phyloP scores from a whole-genome alignment of 495 filamentous ascomycete genomes.

The Friedmanniomyces endolithicus region DNA sequence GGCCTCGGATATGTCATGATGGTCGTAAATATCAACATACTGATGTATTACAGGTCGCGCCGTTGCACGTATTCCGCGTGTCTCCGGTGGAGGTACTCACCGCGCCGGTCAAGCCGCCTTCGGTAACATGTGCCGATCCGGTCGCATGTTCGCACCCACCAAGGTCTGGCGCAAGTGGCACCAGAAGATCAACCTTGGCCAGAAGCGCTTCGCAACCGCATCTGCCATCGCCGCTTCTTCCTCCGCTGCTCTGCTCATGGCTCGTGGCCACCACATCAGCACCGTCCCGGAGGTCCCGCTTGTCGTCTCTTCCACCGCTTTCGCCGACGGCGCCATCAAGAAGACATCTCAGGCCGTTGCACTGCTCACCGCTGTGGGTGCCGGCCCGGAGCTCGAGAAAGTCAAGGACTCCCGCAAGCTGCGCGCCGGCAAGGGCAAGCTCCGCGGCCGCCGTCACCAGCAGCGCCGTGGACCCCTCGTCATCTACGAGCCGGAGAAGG shows the following conservation, averaged over 20 bases:
- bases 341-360: slow-evolving; percentile 82
- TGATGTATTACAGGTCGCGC: slow-evolving; percentile 61
- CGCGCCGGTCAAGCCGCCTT: slow-evolving; percentile 99
- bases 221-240: slow-evolving; percentile 95
- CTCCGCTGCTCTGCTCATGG: slow-evolving; percentile 82
- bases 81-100: slow-evolving; percentile 99
- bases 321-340: slow-evolving; percentile 59
- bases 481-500: slow-evolving; percentile 86
- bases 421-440: slow-evolving; percentile 95
- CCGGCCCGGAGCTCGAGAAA: slow-evolving; percentile 80
- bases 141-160: slow-evolving; percentile 99
- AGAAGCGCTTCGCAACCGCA: slow-evolving; percentile 97
- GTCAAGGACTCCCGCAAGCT: slow-evolving; percentile 88
- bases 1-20: background rate
- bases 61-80: slow-evolving; percentile 99
- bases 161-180: slow-evolving; percentile 99
- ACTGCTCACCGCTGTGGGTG: slow-evolving; percentile 81
- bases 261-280: slow-evolving; percentile 89
- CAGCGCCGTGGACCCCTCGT: slow-evolving; percentile 95
- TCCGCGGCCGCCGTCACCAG: slow-evolving; percentile 84
- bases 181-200: slow-evolving; percentile 96
- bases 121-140: slow-evolving; percentile 99
- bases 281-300: slow-evolving; percentile 92
- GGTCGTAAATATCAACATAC: slow-evolving; percentile 26
- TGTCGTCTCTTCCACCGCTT: slow-evolving; percentile 79